Percentiles rank a stretch among this genome's conserved stretches.
Conservation (phyloP, 2,329 filamentous ascomycete species). For the Ceratocystis colombiana region DNA sequence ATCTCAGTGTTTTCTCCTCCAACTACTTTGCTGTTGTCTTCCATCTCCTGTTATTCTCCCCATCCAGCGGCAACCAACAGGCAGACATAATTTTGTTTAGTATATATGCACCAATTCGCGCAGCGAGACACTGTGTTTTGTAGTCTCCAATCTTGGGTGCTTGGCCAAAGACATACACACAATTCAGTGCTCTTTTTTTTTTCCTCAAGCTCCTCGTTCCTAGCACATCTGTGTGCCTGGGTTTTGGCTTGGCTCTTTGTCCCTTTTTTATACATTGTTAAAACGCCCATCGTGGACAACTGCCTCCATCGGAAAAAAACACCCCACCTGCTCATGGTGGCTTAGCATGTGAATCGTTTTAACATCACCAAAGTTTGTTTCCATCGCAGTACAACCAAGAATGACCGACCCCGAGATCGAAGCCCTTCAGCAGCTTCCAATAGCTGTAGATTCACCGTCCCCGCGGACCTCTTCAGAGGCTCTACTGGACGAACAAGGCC, state of each 20-base stretch:
- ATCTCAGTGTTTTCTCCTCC: constrained; percentile 8
- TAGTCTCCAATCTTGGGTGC: not conserved
- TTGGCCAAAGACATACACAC: not conserved
- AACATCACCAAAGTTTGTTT: not conserved
- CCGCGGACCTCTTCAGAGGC: not conserved
- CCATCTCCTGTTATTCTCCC: not conserved
- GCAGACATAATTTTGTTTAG: not conserved
- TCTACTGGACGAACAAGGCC: not conserved
- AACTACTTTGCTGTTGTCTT: not conserved
- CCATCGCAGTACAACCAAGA: not conserved
- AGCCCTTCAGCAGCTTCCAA: not conserved
- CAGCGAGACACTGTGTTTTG: not conserved
- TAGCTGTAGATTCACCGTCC: not conserved
- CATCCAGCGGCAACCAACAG: not conserved
- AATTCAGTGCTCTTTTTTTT: not conserved
- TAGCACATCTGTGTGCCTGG: no score
- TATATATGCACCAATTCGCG: not conserved
- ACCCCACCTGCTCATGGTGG: not conserved
- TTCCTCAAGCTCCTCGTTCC: not conserved
- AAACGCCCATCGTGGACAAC: not conserved
- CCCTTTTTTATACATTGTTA: not conserved
- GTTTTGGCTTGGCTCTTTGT: not conserved
- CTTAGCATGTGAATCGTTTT: not conserved
- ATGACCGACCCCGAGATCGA: constrained; percentile 1
- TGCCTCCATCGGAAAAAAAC: not conserved